Conservation (phyloP, 345 rosid genomes). For the Populus ilicifolia region DNA sequence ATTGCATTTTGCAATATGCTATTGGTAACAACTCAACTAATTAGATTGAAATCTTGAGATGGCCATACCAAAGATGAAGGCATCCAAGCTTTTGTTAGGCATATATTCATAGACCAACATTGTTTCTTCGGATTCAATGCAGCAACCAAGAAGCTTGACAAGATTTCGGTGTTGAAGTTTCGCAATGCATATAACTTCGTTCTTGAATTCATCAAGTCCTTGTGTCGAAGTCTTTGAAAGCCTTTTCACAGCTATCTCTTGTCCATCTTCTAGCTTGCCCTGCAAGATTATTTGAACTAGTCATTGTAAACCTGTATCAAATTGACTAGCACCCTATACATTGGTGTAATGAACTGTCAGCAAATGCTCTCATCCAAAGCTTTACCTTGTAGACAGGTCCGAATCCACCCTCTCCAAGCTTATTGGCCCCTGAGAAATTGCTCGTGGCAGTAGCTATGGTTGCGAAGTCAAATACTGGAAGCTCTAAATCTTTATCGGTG, state of each 20-base stretch:
- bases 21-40: not conserved
- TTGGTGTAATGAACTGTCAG: not conserved
- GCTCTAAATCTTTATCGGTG: conserved; percentile 11
- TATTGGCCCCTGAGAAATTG: conserved; percentile 3
- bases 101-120: conserved; percentile 31
- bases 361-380: not conserved
- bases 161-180: conserved; percentile 34
- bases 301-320: not conserved
- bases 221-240: conserved; percentile 30
- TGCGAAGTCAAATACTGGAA: conserved; percentile 23
- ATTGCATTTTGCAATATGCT: not conserved
- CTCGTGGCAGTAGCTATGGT: conserved; percentile 17
- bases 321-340: not conserved
- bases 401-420: conserved; percentile 30
- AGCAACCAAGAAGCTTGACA: conserved; percentile 30
- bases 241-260: conserved; percentile 39
- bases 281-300: conserved; percentile 1
- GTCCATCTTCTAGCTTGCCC: conserved; percentile 31
- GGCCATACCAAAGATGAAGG: conserved; percentile 22
- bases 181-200: conserved; percentile 29
- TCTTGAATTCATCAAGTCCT: conserved; percentile 26
- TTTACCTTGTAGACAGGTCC: conserved; percentile 30
- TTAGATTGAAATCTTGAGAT: not conserved
- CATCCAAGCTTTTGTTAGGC: conserved; percentile 30
- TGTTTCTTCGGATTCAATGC: conserved; percentile 21